phyloP scores from a whole-genome alignment of 345 rosid genomes.

The Brassica incana region DNA sequence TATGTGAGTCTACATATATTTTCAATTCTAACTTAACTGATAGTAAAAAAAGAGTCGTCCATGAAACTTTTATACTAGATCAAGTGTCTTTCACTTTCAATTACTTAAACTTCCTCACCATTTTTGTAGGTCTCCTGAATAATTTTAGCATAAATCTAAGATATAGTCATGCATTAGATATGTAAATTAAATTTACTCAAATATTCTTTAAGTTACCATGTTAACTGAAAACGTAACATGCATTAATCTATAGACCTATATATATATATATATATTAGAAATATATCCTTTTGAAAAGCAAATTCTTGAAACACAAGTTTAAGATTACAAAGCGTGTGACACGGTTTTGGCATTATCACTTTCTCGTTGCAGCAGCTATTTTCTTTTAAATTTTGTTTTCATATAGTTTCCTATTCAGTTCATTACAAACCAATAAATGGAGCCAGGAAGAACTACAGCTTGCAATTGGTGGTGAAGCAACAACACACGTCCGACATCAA shows the following conservation, averaged over 20 bases:
- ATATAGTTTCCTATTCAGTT: constrained; percentile 25
- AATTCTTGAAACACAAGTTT: constrained; percentile 37
- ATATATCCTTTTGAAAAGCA: constrained; percentile 47
- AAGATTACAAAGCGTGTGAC: constrained; percentile 47
- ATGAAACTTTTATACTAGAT: background rate
- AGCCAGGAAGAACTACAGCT: constrained; percentile 64
- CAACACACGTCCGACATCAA: constrained; percentile 55
- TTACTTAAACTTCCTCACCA: background rate
- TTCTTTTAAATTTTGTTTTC: constrained; percentile 35
- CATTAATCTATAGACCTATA: constrained; percentile 3
- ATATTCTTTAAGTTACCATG: constrained; percentile 15
- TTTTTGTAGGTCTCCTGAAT: background rate
- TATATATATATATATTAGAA: background rate
- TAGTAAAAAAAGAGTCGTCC: background rate
- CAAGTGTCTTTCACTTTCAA: background rate
- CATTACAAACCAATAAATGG: constrained; percentile 48
- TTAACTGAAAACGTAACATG: constrained; percentile 32
- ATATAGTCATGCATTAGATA: background rate
- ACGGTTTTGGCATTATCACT: constrained; percentile 65
- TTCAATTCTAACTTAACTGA: background rate
- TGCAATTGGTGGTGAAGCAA: constrained; percentile 62
- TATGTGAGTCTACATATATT: background rate
- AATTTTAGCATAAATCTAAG: background rate
- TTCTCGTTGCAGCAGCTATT: constrained; percentile 23
- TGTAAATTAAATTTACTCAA: background rate